Base-by-base conservation (phyloP, 129 eudicot genomes). In the Arctium minus region DNA sequence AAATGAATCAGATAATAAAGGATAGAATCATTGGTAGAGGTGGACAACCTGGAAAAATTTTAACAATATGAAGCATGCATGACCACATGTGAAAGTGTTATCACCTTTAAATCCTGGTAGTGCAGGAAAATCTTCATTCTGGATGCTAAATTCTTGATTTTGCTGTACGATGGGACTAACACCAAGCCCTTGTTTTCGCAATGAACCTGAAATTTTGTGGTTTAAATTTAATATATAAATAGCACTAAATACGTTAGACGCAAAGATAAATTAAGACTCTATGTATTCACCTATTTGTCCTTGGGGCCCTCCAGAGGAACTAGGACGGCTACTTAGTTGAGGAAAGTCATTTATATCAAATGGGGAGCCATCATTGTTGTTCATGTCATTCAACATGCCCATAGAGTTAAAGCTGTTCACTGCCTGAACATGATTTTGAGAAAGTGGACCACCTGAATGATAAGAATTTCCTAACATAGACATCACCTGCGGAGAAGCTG, bases 91-190 rank as follows among this genome's bases (percentile, higher is more conserved):
- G 73, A 22, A 15, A 46, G 73, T 30, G 46, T 82, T 44, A 71
- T 83, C 84, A 94, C 99, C 98, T 93, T 92, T 96, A 65, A 77
- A 90, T 73, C 98, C 97, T 69, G 99, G 99, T 70, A 96, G 87
- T 10, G 98, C 99, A 13, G 99, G 99, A 85, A 93, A 96, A 89
- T 96, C 99, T 89, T 96, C 99, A 84, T 93, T 96, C 81, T 96
- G 99, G 83, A 96, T 96, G 85, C 99, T 96, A 85, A 96, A 96
- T 68, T 96, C 99, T 79, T 96, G 99, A 85, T 89, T 96, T 85
- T 91, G 99, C 33, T 96, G 99, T 39, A 90, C 97, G 77, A 96
- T 90, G 30, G 99, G 96, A 91, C 98, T 84, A 75, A 89, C 91
- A 38, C 93, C 96, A 50, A 92, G 94, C 32, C 99, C 97, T 85